Conservation (phyloP, 192 early-diverging fungal genomes). For the Umbelopsis sp. region DNA sequence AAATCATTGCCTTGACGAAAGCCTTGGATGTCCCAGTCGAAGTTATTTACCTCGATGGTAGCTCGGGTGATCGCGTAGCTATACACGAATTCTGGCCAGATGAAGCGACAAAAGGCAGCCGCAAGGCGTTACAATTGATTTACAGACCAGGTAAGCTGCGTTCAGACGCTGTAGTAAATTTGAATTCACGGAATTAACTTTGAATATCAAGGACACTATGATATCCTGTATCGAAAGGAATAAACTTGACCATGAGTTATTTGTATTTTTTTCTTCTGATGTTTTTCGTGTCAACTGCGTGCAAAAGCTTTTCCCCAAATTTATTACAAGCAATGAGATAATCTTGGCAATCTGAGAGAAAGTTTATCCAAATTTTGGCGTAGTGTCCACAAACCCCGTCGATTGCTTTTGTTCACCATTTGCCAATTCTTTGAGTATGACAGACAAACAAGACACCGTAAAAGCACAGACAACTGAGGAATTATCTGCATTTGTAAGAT, state of each 20-base stretch:
- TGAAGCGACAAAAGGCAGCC: slow-evolving; percentile 32
- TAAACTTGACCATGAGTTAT: background rate
- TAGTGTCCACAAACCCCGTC: background rate
- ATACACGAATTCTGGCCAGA: slow-evolving; percentile 76
- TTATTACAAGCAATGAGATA: too few relatives aligned
- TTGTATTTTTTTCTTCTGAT: too few relatives aligned
- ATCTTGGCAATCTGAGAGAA: background rate
- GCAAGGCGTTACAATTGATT: slow-evolving; percentile 44
- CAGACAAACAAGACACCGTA: background rate
- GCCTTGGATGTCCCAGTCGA: slow-evolving; percentile 63
- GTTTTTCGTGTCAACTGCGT: too few relatives aligned
- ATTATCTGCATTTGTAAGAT: slow-evolving; percentile 9
- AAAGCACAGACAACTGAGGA: background rate
- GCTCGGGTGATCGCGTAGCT: slow-evolving; percentile 57
- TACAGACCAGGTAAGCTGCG: slow-evolving; percentile 51
- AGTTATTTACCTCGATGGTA: slow-evolving; percentile 71
- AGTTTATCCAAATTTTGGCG: background rate
- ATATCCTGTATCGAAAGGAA: slow-evolving; percentile 65
- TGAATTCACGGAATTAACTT: too few relatives aligned
- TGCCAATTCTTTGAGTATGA: background rate
- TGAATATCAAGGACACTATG: slow-evolving; percentile 59
- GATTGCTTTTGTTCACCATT: background rate
- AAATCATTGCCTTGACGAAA: slow-evolving; percentile 75
- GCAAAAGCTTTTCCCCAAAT: too few relatives aligned
- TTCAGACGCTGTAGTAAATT: background rate